A percentile compares a stretch with the other conserved stretches of the same genome.
Conservation (phyloP, 352 stramenopile species). For the Pythium myriotylum region DNA sequence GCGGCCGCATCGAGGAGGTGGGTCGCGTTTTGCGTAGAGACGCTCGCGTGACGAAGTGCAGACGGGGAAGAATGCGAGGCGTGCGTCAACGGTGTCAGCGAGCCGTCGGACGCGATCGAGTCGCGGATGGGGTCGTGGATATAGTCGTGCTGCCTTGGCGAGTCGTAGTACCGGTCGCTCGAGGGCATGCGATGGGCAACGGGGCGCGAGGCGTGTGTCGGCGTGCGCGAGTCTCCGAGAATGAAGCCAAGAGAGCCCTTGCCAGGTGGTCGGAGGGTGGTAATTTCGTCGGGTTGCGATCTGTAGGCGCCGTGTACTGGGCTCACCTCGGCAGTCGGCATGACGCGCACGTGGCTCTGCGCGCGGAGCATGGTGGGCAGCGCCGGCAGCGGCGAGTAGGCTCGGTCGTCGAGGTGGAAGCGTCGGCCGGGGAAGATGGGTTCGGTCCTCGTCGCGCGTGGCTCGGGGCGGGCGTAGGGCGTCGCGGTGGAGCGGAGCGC, state of each 20-base stretch:
- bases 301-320: not conserved
- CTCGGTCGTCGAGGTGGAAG: not conserved
- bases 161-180: too few relatives aligned
- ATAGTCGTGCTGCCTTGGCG: too few relatives aligned
- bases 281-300: not conserved
- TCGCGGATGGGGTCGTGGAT: not conserved
- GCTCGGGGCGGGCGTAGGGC: not conserved
- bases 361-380: constrained; percentile 14
- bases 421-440: not conserved
- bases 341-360: constrained; percentile 12
- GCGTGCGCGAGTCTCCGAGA: constrained; percentile 1
- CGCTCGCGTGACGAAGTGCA: not conserved
- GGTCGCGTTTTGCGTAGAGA: not conserved
- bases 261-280: not conserved
- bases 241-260: constrained; percentile 3
- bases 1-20: not conserved
- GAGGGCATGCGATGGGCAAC: too few relatives aligned
- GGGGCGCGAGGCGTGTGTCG: not conserved
- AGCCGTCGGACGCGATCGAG: constrained; percentile 4
- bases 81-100: not conserved
- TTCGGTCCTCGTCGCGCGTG: not conserved
- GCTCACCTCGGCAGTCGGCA: not conserved
- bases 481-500: too few relatives aligned
- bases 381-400: constrained; percentile 11
- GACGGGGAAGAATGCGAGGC: constrained; percentile 13